These are phyloP conservation scores for Tuctoria greenei DNA, from an alignment of 176 grass and related monocot species.

Conservation along the genomic window DNA sequence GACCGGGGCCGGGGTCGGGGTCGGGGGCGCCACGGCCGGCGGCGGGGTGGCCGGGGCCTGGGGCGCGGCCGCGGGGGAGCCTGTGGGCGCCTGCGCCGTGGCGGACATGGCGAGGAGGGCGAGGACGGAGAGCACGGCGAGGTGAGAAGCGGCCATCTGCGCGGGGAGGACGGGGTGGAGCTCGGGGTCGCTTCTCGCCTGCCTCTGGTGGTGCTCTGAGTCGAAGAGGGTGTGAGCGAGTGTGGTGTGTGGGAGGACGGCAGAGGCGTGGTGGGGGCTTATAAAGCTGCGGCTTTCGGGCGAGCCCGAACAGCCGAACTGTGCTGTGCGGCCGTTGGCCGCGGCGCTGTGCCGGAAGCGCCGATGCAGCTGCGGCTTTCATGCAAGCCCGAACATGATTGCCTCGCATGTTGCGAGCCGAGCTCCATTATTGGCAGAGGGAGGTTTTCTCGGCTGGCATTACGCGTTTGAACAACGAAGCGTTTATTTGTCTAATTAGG, in stretches of 20 bases:
- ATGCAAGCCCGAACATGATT: slow-evolving; percentile 26
- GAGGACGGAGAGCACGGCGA: slow-evolving; percentile 45
- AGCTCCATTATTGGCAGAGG: slow-evolving; percentile 19
- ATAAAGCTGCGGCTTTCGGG: slow-evolving; percentile 33
- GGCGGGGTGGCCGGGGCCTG: slow-evolving; percentile 28
- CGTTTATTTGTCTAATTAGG: neutral
- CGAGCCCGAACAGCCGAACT: neutral
- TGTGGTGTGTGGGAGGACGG: neutral
- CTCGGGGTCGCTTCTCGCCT: slow-evolving; percentile 31
- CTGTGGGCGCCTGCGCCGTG: slow-evolving; percentile 40
- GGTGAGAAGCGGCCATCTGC: slow-evolving; percentile 47
- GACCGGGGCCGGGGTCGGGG: slow-evolving; percentile 28
- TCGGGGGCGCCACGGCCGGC: slow-evolving; percentile 23
- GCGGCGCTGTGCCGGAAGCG: slow-evolving; percentile 19
- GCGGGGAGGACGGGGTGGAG: neutral
- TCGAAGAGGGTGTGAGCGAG: neutral
- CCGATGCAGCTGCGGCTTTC: slow-evolving; percentile 12
- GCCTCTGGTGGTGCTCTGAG: neutral
- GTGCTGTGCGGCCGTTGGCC: neutral
- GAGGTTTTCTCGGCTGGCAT: slow-evolving; percentile 23
- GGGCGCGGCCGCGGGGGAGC: slow-evolving; percentile 38
- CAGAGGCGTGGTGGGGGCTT: slow-evolving; percentile 24
- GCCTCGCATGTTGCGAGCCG: neutral
- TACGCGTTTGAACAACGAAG: neutral
- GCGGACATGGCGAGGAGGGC: slow-evolving; percentile 43